Base-by-base conservation (phyloP, 768 basidiomycete species). In the Fistulinella prunicolor region DNA sequence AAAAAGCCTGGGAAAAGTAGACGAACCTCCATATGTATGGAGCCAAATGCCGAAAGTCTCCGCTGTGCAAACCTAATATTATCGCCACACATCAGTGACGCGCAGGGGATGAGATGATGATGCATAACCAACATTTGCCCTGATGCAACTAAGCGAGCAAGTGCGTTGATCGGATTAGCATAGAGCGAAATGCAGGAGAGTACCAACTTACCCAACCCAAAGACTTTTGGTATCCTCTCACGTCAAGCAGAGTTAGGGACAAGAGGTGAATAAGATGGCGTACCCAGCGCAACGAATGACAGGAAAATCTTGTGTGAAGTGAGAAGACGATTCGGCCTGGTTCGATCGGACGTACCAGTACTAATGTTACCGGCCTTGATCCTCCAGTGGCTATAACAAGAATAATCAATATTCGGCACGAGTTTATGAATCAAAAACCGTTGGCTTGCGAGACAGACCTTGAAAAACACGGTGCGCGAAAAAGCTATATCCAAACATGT, bases 201-300 rank as follows among this genome's bases (percentile, higher is more conserved):
- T 3, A 26, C 32, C 10, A 5, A 58, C 67, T 53, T 9, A 68
- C 65, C 51, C 30, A 63, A 45, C 13, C 65, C 67, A 47, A 63
- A 67, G 6, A 37, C 65, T 66, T 36, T 45, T 5, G 16, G n/a
- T 22, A 6, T 35, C 34, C 30, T 47, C 46, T 40, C 24, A 37
- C 16, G 46, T 67, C 48, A 64, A 50, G 7, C 36, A 29, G 46
- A 19, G n/a, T 42, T 28, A n/a, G 24, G 22, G 9, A n/a, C 6
- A n/a, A 20, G 1, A 20, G 5, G 23, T 13, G 23, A 46, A 34
- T 24, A 19, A 10, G 24, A 26, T 36, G 26, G 13, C 65, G 36
- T 44, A 66, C 65, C 60, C 19, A 66, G 38, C 1, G 56, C 41
- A 30, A 57, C 20, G 32, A 54, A 55, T 4, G 58, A 53, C 12